These are phyloP conservation scores for Mycena capillaripes DNA, from an alignment of 768 basidiomycete genomes.

Conservation along the genomic window DNA sequence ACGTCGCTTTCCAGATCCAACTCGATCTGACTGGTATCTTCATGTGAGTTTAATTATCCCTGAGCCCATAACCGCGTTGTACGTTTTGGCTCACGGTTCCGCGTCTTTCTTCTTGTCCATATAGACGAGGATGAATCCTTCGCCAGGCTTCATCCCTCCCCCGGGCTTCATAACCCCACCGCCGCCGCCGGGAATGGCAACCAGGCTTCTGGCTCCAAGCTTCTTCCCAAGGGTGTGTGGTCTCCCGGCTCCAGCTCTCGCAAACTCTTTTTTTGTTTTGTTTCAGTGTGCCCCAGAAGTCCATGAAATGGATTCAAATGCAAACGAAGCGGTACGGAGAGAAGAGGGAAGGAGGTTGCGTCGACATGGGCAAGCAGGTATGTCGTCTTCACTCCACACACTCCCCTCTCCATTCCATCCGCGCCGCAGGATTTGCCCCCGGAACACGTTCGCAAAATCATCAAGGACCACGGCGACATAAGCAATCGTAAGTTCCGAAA, in stretches of 20 bases:
- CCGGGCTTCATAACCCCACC: constrained; percentile 66
- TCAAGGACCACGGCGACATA: constrained; percentile 99
- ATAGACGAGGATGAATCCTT: constrained; percentile 67
- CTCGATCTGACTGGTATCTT: constrained; percentile 98
- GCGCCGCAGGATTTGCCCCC: constrained; percentile 87
- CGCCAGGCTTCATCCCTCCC: constrained; percentile 51
- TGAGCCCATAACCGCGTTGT: constrained; percentile 1
- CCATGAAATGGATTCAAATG: constrained; percentile 96
- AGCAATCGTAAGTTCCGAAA: constrained; percentile 99
- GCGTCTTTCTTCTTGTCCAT: not conserved
- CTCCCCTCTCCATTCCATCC: constrained; percentile 39
- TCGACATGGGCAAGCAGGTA: constrained; percentile 95
- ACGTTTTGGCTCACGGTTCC: not conserved
- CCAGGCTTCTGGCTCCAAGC: constrained; percentile 57
- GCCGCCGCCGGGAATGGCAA: constrained; percentile 68
- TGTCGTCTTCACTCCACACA: constrained; percentile 42
- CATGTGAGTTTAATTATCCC: constrained; percentile 66
- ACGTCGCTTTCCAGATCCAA: constrained; percentile 99
- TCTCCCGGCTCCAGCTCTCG: not conserved
- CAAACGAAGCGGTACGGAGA: constrained; percentile 94
- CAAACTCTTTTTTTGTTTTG: constrained; percentile 30
- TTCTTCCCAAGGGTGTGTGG: constrained; percentile 61
- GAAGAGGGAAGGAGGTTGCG: constrained; percentile 89
- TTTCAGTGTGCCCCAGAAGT: constrained; percentile 83
- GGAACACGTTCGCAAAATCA: constrained; percentile 99